Base-by-base conservation (phyloP, 495 filamentous ascomycete genomes). In the Neurospora africana region DNA sequence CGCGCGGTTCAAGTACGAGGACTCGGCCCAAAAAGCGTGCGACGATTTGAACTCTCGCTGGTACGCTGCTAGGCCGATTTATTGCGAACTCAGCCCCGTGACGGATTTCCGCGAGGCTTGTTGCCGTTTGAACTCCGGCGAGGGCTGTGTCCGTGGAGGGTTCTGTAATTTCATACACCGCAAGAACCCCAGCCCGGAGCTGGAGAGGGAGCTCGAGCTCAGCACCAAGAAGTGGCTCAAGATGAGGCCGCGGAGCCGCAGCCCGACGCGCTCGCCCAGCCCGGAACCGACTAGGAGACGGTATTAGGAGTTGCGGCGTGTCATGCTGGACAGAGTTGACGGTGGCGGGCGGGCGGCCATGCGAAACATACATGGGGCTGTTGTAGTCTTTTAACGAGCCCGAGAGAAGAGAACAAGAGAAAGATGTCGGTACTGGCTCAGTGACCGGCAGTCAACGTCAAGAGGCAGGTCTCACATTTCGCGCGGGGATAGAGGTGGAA, bases 131-230 rank as follows among this genome's bases (percentile, higher is more conserved):
- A 99, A 99, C 80, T 91, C 88, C 58, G 95, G 94, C 44, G 95
- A 98, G 80, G 95, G 95, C 4, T 99, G 95, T 83, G 94, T 98
- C 23, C 86, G 95, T 71, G 96, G 94, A 47, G 95, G 95, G 3
- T 98, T 98, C 84, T 99, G 95, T 86, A 99, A 99, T 79, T 99
- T 99, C 82, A 99, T 99, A 71, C 95, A 99, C 78, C 88, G 95
- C 71, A 98, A 98, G 86, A 94, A 98, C 79, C 95, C 95, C 6
- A 87, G 87, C 74, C 84, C 90, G 30, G 95, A 97, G 81, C 83
- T 99, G 72, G 96, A 99, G 33, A 83, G 93, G 58, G 96, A 98
- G 77, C 80, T 99, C 75, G 89, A 92, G 73, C 84, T 98, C 37
- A 86, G 87, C 68, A 97, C 93, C 75, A 96, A 96, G 89, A 98